Evolutionary conservation across 208 protist genomes (phyloP), one percentile per base, ranked within the genome.

Genomic region (Balamuthia mandrillaris): DNA sequence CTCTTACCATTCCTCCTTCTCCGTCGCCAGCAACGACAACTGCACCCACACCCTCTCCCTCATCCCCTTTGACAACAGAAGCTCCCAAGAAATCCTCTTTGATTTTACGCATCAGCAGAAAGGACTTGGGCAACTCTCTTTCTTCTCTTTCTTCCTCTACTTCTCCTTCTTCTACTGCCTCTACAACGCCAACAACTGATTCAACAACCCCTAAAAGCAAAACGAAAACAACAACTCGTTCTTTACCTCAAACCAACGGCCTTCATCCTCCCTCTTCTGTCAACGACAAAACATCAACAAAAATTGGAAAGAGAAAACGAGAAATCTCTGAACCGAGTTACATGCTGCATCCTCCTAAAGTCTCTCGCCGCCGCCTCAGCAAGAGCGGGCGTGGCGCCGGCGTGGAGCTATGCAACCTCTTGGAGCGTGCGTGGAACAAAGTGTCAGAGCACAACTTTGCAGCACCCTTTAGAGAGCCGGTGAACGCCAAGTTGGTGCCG

Each of bases 371-470:
- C 6, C 41, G 21, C 18, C 51, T 56, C 5, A 21, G 82, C 10
- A 86, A 75, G 63, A 86, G 24, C 51, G 82, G 82, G 27, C 54
- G 54, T 51, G 88, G 88, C 52, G 88, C 88, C n/a, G 65, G 87
- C 31, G 88, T 90, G 29, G 65, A 86, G 75, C 56, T 90, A 18
- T 54, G 65, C 39, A 83, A 84, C 81, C 63, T 90, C 2, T 86
- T 90, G 51, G 88, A 90, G 81, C 81, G 49, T 6, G 42, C 84
- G 47, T 29, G 87, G 24, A 66, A 82, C 9, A 83, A 81, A 39
- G 39, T 88, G 6, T 72, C 70, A 66, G 66, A 54, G 21, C 70
- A 79, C 37, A 49, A 84, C 37, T 77, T 68, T 16, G 58, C 84
- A 42, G 47, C 33, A 39, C 52, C 66, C 66, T 90, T 90, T 41